Base-by-base conservation (phyloP, 164 flowering plant genomes). In the Macadamia integrifolia region DNA sequence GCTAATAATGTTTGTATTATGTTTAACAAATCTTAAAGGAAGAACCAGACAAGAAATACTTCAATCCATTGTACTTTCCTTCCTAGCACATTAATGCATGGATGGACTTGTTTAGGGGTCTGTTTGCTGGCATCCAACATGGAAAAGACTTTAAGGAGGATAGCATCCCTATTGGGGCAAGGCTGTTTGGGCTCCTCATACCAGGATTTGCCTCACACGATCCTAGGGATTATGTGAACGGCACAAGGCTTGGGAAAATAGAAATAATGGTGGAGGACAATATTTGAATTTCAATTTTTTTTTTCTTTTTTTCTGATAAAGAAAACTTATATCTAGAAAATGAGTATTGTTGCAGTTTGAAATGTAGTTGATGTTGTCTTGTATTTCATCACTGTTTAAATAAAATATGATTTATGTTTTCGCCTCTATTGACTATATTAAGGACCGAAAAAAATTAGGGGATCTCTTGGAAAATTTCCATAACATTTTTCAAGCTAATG, bases 41-140 rank as follows among this genome's bases (percentile, higher is more conserved):
- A 59, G 75, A 67, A 30, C 82, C 77, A 5, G 4, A 74, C 68
- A 68, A 66, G 71, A 79, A 80, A 62, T 79, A 73, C 53, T 75
- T 74, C 23, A 44, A 53, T 2, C 18, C 17, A 8, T 60, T 35
- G 6, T 69, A 69, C 43, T 1, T 66, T 11, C 35, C 43, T 6
- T 49, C 73, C 6, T 55, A 52, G 57, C 60, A 74, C 70, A 52
- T 35, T 28, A 64, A 73, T 58, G 69, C 76, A 32, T 64, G 60
- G 65, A 2, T 65, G 32, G 72, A 74, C 58, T 40, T 74, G 52
- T 29, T 65, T 17, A 65, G 65, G 55, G 62, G 43, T 17, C 17
- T 69, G n/a, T 52, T 23, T 23, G 48, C 31, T 9, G 70, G 66
- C 58, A 40, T 18, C 28, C 67, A 8, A 5, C 9, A 64, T n/a